Evolutionary conservation across 768 basidiomycete species (phyloP).

Genomic region (Boletus fagicola): DNA sequence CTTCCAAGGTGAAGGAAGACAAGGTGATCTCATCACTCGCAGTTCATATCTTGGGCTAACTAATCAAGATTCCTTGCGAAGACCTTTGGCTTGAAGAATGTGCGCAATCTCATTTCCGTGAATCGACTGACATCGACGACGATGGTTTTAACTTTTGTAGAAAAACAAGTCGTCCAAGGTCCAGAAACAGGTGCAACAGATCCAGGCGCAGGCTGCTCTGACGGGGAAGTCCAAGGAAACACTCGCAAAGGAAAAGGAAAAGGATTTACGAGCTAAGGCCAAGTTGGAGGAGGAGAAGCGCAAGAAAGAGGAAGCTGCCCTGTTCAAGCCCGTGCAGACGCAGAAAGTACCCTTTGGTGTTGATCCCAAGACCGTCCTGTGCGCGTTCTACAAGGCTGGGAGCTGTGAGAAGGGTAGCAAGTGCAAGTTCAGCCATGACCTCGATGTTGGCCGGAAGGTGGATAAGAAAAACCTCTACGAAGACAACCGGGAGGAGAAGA

Average conservation of each 20-base stretch:
- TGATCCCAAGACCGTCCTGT: conserved; percentile 93
- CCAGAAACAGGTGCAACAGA: conserved; percentile 75
- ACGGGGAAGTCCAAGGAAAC: conserved; percentile 78
- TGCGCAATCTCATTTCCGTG: conserved; percentile 36
- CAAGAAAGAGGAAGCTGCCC: conserved; percentile 78
- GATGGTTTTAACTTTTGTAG: conserved; percentile 42
- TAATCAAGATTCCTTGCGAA: conserved; percentile 37
- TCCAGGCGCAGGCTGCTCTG: conserved; percentile 72
- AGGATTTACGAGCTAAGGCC: conserved; percentile 68
- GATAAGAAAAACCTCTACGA: conserved; percentile 96
- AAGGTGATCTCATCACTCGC: conserved; percentile 50
- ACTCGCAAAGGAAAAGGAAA: conserved; percentile 86
- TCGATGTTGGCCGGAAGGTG: conserved; percentile 84
- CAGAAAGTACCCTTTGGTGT: conserved; percentile 95
- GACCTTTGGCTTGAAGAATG: conserved; percentile 91
- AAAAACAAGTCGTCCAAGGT: conserved; percentile 96
- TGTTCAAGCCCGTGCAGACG: conserved; percentile 74
- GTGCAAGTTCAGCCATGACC: conserved; percentile 97
- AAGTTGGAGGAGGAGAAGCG: conserved; percentile 81
- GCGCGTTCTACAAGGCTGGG: conserved; percentile 90
- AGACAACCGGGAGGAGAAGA: conserved; percentile 81
- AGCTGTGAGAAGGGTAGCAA: conserved; percentile 90
- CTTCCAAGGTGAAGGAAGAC: conserved; percentile 77
- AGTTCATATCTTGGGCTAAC: conserved; percentile 21
- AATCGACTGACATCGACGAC: conserved; percentile 9